Percentiles rank a stretch among this genome's conserved stretches.
phyloP scores from a whole-genome alignment of 1,284 basidiomycete genomes.

The Cryptococcus amylolentus region DNA sequence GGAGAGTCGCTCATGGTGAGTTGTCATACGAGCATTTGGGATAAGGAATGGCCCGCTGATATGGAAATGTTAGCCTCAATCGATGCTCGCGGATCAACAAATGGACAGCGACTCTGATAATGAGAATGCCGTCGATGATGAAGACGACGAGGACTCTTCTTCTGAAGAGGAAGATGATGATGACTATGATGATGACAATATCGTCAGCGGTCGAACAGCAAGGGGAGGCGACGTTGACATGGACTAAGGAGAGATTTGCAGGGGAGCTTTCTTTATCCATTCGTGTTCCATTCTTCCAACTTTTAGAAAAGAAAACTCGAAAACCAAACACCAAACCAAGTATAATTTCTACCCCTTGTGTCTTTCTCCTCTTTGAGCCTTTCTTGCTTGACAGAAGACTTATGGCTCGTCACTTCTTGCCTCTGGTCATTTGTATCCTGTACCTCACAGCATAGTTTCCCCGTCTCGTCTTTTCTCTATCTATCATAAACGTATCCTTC shows the following conservation, averaged over 20 bases:
- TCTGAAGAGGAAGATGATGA: constrained; percentile 38
- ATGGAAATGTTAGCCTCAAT: constrained; percentile 33
- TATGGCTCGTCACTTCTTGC: neutral
- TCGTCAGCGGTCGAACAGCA: constrained; percentile 42
- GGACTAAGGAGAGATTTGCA: constrained; percentile 22
- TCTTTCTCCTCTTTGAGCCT: neutral
- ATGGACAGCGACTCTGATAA: constrained; percentile 51
- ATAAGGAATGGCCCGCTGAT: too few relatives aligned
- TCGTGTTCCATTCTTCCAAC: neutral
- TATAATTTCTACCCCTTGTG: neutral
- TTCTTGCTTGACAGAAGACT: too few relatives aligned
- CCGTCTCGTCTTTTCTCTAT: too few relatives aligned
- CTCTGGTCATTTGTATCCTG: neutral
- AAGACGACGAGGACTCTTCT: constrained; percentile 35
- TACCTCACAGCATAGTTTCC: neutral
- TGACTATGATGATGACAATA: constrained; percentile 45
- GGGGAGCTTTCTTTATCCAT: neutral
- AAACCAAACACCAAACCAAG: constrained; percentile 2
- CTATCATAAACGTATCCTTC: too few relatives aligned
- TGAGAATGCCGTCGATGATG: constrained; percentile 49
- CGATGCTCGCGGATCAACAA: constrained; percentile 49
- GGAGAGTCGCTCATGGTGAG: constrained; percentile 66
- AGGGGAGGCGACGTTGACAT: constrained; percentile 49
- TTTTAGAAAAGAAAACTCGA: neutral
- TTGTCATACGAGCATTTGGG: constrained; percentile 1